Conservation (phyloP, 306 rosid genomes). For the Gynostemma pentaphyllum region DNA sequence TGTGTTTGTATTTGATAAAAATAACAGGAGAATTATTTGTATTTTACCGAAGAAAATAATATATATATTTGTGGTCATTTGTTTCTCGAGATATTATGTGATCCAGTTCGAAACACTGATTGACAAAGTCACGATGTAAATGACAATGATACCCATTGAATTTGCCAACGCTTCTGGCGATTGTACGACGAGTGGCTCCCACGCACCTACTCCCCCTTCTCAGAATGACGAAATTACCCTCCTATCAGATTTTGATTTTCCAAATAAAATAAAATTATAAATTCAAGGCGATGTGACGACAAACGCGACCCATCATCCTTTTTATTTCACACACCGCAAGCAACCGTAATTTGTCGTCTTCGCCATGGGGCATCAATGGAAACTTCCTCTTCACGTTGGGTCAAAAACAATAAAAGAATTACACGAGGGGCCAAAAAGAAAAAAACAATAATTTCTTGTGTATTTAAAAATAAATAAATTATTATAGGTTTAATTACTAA, state of each 20-base stretch:
- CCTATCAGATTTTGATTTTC: neutral
- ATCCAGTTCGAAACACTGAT: no score
- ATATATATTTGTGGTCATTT: no score
- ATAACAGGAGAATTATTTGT: no score
- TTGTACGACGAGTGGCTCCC: neutral
- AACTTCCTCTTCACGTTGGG: neutral
- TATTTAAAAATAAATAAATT: no score
- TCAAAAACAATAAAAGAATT: neutral
- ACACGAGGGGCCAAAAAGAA: neutral
- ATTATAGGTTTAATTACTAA: no score
- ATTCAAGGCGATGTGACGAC: neutral
- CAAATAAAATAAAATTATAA: neutral
- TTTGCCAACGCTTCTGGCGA: neutral
- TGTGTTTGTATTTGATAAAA: no score
- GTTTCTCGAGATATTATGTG: no score
- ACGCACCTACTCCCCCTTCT: neutral
- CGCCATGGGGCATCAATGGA: neutral
- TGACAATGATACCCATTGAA: neutral
- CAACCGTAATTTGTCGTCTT: neutral
- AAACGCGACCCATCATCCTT: no score
- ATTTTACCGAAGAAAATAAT: no score
- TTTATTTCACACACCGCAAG: conserved; percentile 5
- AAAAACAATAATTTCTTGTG: neutral
- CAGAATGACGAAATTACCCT: neutral
- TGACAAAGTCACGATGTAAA: neutral